Conservation (phyloP, 768 basidiomycete genomes). For the Tylopilus cervinicoccineus region DNA sequence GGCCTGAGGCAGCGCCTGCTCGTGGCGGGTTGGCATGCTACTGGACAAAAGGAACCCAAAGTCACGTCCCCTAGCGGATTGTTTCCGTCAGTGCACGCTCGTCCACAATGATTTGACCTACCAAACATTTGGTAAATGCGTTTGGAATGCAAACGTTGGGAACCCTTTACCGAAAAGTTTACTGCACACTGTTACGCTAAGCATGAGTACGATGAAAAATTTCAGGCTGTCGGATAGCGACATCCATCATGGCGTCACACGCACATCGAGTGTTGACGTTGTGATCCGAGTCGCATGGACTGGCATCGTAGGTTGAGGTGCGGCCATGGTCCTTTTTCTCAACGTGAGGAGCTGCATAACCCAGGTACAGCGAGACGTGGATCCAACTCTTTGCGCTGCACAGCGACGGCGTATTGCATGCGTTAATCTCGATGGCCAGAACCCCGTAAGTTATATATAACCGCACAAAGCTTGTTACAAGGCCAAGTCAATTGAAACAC, state of each 20-base stretch:
- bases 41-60: conserved; percentile 5
- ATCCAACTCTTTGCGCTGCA: too few relatives aligned
- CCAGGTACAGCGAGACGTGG: too few relatives aligned
- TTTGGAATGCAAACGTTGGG: neutral
- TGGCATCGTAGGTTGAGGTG: too few relatives aligned
- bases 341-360: too few relatives aligned
- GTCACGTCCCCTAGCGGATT: conserved; percentile 12
- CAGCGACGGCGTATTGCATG: too few relatives aligned
- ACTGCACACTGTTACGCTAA: neutral
- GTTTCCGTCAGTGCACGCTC: conserved; percentile 1
- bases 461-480: neutral
- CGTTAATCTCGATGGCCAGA: too few relatives aligned
- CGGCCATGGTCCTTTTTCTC: too few relatives aligned
- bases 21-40: conserved; percentile 7
- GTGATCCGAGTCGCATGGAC: too few relatives aligned
- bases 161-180: too few relatives aligned
- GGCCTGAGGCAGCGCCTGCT: neutral
- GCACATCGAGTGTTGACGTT: neutral
- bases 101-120: neutral
- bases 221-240: too few relatives aligned
- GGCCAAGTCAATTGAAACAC: neutral
- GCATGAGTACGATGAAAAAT: too few relatives aligned
- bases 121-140: neutral
- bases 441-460: neutral
- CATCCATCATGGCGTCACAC: too few relatives aligned